These are phyloP conservation scores for Candida insectorum DNA, from an alignment of 805 yeast species.

Conservation along the genomic window DNA sequence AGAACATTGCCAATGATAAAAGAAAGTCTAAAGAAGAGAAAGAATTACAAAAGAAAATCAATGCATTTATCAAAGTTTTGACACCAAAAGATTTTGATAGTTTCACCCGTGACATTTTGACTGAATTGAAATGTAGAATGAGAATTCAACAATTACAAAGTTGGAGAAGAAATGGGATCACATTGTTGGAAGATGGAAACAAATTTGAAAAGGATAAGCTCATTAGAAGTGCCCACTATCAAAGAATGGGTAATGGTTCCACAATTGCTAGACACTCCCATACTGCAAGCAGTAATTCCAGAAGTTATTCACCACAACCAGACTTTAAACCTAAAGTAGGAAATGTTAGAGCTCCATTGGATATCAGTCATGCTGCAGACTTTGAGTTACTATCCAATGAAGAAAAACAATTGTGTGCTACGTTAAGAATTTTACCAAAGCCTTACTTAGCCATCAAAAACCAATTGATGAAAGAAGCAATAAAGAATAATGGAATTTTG, in stretches of 20 bases:
- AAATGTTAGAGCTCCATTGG: conserved; percentile 52
- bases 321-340: conserved; percentile 42
- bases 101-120: conserved; percentile 68
- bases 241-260: conserved; percentile 47
- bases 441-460: conserved; percentile 93
- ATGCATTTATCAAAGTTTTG: conserved; percentile 79
- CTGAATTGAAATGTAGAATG: conserved; percentile 74
- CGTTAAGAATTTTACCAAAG: conserved; percentile 82
- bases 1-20: conserved; percentile 78
- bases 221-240: conserved; percentile 59
- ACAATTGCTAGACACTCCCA: conserved; percentile 14
- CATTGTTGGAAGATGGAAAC: conserved; percentile 75
- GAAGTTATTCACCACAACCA: conserved; percentile 34
- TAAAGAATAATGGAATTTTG: conserved; percentile 78
- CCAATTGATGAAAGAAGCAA: conserved; percentile 79
- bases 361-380: conserved; percentile 77
- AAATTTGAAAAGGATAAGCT: conserved; percentile 87
- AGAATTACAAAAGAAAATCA: conserved; percentile 69
- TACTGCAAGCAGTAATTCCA: conserved; percentile 6
- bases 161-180: conserved; percentile 89
- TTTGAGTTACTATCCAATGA: conserved; percentile 79
- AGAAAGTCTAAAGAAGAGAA: conserved; percentile 85
- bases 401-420: conserved; percentile 82
- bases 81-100: conserved; percentile 76
- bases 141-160: conserved; percentile 88